Evolutionary conservation across 768 basidiomycete species (phyloP).

Genomic region (Gloeophyllum trabeum): DNA sequence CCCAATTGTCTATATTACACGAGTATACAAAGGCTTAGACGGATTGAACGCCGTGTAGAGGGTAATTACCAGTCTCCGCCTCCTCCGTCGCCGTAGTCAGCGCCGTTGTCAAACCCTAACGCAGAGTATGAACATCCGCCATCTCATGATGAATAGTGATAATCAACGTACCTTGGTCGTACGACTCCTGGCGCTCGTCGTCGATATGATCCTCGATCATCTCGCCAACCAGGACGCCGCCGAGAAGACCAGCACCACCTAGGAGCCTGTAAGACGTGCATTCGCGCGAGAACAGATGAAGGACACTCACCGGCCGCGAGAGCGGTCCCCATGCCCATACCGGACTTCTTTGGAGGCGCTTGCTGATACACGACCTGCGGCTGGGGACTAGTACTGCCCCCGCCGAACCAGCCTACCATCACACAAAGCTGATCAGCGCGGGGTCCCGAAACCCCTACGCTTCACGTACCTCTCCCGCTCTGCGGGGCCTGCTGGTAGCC

Average conservation of each 20-base stretch:
- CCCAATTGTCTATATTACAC: too few species aligned
- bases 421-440: conserved; percentile 3
- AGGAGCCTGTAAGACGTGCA: conserved; percentile 3
- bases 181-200: conserved; percentile 18
- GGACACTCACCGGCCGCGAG: conserved; percentile 30
- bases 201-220: conserved; percentile 35
- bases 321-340: conserved; percentile 38
- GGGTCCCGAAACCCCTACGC: not conserved
- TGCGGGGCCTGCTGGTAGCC: conserved; percentile 12
- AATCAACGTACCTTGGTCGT: conserved; percentile 22
- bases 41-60: too few species aligned
- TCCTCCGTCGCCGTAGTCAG: conserved; percentile 8
- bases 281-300: conserved; percentile 1
- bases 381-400: conserved; percentile 19
- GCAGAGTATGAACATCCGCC: conserved; percentile 1
- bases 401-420: conserved; percentile 20
- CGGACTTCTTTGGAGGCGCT: conserved; percentile 30
- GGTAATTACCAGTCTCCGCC: conserved; percentile 13
- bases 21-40: too few species aligned
- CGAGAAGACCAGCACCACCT: conserved; percentile 60
- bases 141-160: conserved; percentile 4
- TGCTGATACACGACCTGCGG: conserved; percentile 26
- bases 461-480: conserved; percentile 14
- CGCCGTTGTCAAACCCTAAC: conserved; percentile 20
- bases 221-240: conserved; percentile 43